Base-by-base conservation (phyloP, 202 grass and related monocot species). In the Saccharum hybrid region DNA sequence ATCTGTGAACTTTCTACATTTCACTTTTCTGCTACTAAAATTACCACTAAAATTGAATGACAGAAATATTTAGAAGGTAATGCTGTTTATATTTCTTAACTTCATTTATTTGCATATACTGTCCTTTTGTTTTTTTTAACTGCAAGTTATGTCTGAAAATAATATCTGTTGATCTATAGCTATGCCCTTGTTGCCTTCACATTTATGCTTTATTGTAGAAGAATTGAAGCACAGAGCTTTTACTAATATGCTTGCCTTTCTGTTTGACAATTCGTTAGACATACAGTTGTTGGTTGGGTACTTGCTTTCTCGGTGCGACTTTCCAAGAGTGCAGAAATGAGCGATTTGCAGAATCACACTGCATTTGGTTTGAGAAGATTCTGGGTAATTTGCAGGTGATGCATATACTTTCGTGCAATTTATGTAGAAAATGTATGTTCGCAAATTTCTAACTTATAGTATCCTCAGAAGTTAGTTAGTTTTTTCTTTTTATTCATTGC, bases 321-420 rank as follows among this genome's bases (percentile, higher is more conserved):
- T 88, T 93, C 64, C 83, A 88, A 82, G 85, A 96, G 38, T 96
- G 93, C 81, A 90, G 80, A 67, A 82, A 88, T 64, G 78, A 75
- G 52, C 81, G 93, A 42, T 88, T 98, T 84, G 66, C 43, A 21
- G 66, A 80, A 82, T 92, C 91, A 39, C 90, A 90, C 68, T 66
- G 91, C 48, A 33, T 71, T 86, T 98, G 93, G 96, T 96, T 89
- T 81, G 85, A 98, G 75, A 98, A 90, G 81, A 78, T 98, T 74
- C 74, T 98, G 34, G 52, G 34, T 68, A 92, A 85, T 68, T 89
- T 95, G 81, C 93, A 95, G 93, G 96, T 95, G 82, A 63, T 82
- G 21, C 21, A 74, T 49, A 36, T 37, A 16, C 18, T 82, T 78
- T 68, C 16, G 26, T 51, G 45, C 46, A 63, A 33, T 78, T 74